Base-by-base conservation (phyloP, 257 asterid species). In the Nicotiana attenuata region DNA sequence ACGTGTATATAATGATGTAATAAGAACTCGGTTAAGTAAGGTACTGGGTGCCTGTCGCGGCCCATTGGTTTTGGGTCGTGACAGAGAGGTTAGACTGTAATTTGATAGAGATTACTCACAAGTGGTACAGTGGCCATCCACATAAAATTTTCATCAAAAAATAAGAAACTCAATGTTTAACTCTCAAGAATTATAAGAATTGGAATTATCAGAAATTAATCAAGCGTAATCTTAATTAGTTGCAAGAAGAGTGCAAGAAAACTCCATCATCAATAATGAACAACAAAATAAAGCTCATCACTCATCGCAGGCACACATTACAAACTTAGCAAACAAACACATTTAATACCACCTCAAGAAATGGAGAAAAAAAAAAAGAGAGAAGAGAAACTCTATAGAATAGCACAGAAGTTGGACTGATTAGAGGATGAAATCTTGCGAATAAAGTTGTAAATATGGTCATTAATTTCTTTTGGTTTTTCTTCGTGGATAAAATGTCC, bases 401-500 rank as follows among this genome's bases (percentile, higher is more conserved):
- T 33, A 60, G 41, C 20, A 45, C 82, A 78, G 35, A 38, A n/a
- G 10, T 57, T 56, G 56, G 82, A 38, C 10, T 61, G 41, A 35
- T 33, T 77, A 28, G 84, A 59, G 35, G 87, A 64, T 56, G 85
- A 73, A 11, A 15, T 66, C 24, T 71, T 81, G 10, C 80, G 85
- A 85, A 91, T 81, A 85, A 89, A 93, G 41, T 88, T 81, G 65
- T 63, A 86, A 53, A 93, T 93, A n/a, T 87, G 92, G 31, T 84
- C 85, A 76, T 92, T 92, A 38, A 92, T 85, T 83, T 91, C 89
- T 83, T 60, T 78, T 28, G 96, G 92, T 76, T 87, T 90, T 71
- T 94, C 95, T 87, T 92, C 85, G 5, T 92, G 92, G 56, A 91
- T 57, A 65, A 91, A 94, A 83, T 94, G 98, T 8, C 83, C 98